Evolutionary conservation across 2,329 filamentous ascomycete species (phyloP).

Genomic region (Chaetomiaceae sp.): DNA sequence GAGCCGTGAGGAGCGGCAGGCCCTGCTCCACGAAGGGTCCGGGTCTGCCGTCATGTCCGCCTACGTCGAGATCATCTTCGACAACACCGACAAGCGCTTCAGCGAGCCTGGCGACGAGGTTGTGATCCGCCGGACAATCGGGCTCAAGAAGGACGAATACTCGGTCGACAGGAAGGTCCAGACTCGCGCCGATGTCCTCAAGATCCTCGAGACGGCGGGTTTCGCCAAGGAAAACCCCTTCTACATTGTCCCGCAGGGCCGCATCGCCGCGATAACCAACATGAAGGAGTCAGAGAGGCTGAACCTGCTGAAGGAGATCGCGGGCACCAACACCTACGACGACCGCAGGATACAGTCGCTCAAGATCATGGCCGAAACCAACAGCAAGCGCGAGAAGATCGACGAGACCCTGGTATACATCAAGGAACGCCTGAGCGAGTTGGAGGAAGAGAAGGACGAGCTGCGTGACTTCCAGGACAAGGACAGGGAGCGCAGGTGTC

Average conservation of each 20-base stretch:
- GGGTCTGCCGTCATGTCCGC: conserved; percentile 98
- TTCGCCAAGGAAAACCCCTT: conserved; percentile 98
- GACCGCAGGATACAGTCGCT: conserved; percentile 83
- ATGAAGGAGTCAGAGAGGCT: conserved; percentile 96
- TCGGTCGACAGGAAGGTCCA: conserved; percentile 95
- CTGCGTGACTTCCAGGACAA: conserved; percentile 91
- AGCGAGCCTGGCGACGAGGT: conserved; percentile 89
- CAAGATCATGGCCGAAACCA: conserved; percentile 96
- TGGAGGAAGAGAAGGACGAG: conserved; percentile 97
- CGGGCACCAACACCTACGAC: conserved; percentile 95
- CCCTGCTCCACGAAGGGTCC: conserved; percentile 94
- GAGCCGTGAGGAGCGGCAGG: conserved; percentile 91
- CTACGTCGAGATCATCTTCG: conserved; percentile 99
- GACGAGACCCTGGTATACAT: conserved; percentile 90
- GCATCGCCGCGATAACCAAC: conserved; percentile 92
- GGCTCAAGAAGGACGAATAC: conserved; percentile 97
- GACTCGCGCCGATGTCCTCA: conserved; percentile 90
- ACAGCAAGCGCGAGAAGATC: conserved; percentile 90
- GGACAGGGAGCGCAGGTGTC: conserved; percentile 82
- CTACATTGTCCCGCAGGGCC: conserved; percentile 97
- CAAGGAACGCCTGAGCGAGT: conserved; percentile 78
- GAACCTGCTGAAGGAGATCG: conserved; percentile 92
- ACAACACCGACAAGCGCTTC: conserved; percentile 94
- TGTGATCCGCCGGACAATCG: conserved; percentile 87
- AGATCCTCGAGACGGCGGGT: conserved; percentile 89